Conservation (phyloP, 306 rosid species). For the Begonia fuchsioides region DNA sequence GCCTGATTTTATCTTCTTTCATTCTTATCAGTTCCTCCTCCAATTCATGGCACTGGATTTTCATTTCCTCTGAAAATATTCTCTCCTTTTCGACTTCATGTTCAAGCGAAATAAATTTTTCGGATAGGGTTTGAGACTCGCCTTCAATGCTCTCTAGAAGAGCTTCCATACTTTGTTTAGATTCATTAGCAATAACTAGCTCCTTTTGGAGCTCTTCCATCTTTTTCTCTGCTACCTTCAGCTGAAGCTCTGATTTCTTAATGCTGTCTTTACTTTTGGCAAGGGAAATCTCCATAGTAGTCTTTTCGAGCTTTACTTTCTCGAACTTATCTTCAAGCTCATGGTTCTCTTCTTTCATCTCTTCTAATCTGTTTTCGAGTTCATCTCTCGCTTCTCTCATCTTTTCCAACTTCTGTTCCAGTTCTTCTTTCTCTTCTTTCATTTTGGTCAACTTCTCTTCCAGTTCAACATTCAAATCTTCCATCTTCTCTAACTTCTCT, state of each 20-base stretch:
- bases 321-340: slow-evolving; percentile 30
- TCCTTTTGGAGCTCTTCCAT: slow-evolving; percentile 48
- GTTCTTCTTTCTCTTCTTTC: slow-evolving; percentile 15
- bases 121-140: slow-evolving; percentile 40
- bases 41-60: slow-evolving; percentile 31
- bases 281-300: slow-evolving; percentile 46
- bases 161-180: slow-evolving; percentile 44
- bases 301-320: slow-evolving; percentile 44
- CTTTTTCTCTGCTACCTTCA: slow-evolving; percentile 40
- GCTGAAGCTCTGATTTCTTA: slow-evolving; percentile 39
- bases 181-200: slow-evolving; percentile 33
- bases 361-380: slow-evolving; percentile 26
- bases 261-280: slow-evolving; percentile 32
- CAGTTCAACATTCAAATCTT: slow-evolving; percentile 8
- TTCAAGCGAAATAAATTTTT: slow-evolving; percentile 38
- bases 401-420: not conserved
- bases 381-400: slow-evolving; percentile 11
- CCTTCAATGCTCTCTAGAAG: slow-evolving; percentile 48
- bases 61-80: slow-evolving; percentile 30
- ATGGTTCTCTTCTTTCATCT: slow-evolving; percentile 28
- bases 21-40: slow-evolving; percentile 43
- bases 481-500: slow-evolving; percentile 26
- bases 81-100: slow-evolving; percentile 45
- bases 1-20: slow-evolving; percentile 34
- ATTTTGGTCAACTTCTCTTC: slow-evolving; percentile 17